Base-by-base conservation (phyloP, 495 filamentous ascomycete genomes). In the Neurospora tetrasperma region DNA sequence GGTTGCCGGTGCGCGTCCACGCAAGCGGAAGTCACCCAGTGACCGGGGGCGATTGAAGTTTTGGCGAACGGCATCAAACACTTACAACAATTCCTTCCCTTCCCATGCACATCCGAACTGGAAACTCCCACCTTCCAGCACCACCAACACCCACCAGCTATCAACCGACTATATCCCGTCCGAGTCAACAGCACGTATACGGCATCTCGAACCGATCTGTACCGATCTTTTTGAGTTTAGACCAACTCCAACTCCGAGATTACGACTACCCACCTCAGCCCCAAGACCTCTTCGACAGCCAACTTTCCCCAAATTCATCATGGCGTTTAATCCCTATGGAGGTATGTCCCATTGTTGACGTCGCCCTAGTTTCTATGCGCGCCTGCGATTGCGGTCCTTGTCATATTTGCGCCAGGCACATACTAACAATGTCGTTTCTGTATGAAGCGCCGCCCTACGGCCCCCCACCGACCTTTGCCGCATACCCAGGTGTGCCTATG, bases 251-350 rank as follows among this genome's bases (percentile, higher is more conserved):
- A 18, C 43, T 11, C 18, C 8, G 18, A 41, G 7, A 40, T 59
- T 69, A 69, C 40, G 16, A 31, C 48, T 16, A 7, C 14, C 48
- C 48, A 62, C 23, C 11, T 31, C 20, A 14, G 23, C 20, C 20
- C 23, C 48, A 6, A 14, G 23, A 27, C 23, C 48, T 62, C 48
- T 18, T 40, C 23, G n/a, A 42, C 44, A 70, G 18, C 0, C 2
- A 20, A 0, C 23, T 40, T 69, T 59, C 42, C 73, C 48, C 68
- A 66, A 40, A 48, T 39, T 72, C 77, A 78, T 70, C 77, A 87
- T 83, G 80, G 90, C 94, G 82, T 95, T 93, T 82, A 93, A 94
- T 83, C 89, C 88, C 42, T 95, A 94, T 78, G 90, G 90, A 86
- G 85, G 93, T 93, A 82, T 81, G 87, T 80, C n/a, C 71, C 23